These are phyloP conservation scores for Boletus rubescentipes DNA, from an alignment of 768 basidiomycete genomes.

Conservation along the genomic window DNA sequence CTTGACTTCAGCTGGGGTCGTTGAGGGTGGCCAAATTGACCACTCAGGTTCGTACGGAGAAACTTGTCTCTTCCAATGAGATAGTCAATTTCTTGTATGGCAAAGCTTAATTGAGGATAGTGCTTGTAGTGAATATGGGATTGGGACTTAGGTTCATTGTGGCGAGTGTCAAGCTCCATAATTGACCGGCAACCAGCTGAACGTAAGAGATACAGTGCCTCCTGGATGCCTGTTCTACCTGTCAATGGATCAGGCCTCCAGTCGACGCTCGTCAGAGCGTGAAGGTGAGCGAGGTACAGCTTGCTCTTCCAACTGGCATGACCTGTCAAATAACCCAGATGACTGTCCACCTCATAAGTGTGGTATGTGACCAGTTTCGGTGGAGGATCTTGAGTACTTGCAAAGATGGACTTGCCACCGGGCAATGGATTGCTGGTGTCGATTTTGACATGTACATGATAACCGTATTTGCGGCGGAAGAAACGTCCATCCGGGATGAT, in stretches of 20 bases:
- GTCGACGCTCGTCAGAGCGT: slow-evolving; percentile 44
- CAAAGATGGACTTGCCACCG: no score
- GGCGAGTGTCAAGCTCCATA: background rate
- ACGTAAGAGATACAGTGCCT: background rate
- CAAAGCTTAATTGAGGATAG: background rate
- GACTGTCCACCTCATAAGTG: slow-evolving; percentile 30
- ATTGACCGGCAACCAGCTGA: background rate
- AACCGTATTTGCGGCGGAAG: slow-evolving; percentile 2
- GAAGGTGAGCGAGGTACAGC: slow-evolving; percentile 43
- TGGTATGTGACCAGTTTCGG: slow-evolving; percentile 28
- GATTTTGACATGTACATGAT: slow-evolving; percentile 20
- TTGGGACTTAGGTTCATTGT: background rate
- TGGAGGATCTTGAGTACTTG: no score
- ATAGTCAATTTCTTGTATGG: background rate
- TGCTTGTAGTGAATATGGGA: background rate
- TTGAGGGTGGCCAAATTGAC: no score
- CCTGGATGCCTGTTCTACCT: slow-evolving; percentile 10
- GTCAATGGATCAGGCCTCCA: slow-evolving; percentile 45
- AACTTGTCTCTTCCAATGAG: background rate
- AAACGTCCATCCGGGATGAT: slow-evolving; percentile 41
- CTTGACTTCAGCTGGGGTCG: no score
- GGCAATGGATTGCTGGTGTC: no score
- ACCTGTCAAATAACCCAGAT: slow-evolving; percentile 30
- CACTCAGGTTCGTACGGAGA: no score
- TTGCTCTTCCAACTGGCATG: slow-evolving; percentile 26